Percentiles rank a stretch among this genome's conserved stretches.
These are phyloP conservation scores for Linnemannia schmuckeri DNA, from an alignment of 192 early-diverging fungal species.

Conservation along the genomic window DNA sequence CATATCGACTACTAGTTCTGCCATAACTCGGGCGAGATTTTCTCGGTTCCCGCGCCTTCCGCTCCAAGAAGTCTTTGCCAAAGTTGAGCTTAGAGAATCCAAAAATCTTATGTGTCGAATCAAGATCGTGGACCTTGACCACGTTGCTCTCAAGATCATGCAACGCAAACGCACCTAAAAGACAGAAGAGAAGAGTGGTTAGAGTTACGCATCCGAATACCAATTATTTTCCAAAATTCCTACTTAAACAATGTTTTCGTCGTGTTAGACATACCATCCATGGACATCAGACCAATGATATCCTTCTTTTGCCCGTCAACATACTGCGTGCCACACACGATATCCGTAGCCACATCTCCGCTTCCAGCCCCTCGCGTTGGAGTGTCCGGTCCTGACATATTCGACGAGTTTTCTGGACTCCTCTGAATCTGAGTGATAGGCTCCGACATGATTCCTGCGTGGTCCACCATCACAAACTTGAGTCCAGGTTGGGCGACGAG, in stretches of 20 bases:
- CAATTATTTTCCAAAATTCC: background rate
- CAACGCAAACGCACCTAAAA: conserved; percentile 61
- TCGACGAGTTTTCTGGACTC: background rate
- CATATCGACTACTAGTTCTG: conserved; percentile 3
- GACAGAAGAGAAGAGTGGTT: background rate
- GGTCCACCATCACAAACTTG: conserved; percentile 52
- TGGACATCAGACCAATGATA: conserved; percentile 66
- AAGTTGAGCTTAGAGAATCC: conserved; percentile 65
- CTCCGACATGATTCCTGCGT: conserved; percentile 39
- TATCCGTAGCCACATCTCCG: conserved; percentile 61
- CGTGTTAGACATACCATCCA: conserved; percentile 63
- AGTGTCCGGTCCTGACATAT: conserved; percentile 26
- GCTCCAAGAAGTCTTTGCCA: conserved; percentile 20
- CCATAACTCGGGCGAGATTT: conserved; percentile 8
- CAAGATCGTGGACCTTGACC: conserved; percentile 60
- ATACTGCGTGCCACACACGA: conserved; percentile 58
- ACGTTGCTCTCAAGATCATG: conserved; percentile 62
- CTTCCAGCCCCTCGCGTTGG: conserved; percentile 11
- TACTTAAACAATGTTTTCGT: background rate
- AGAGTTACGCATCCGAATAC: background rate
- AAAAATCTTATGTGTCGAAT: conserved; percentile 70
- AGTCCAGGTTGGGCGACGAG: conserved; percentile 68
- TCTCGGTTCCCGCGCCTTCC: background rate
- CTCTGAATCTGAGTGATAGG: conserved; percentile 42
- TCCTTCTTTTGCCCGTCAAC: conserved; percentile 50